Evolutionary conservation across 345 rosid genomes (phyloP), one percentile per base, ranked within the genome.

Genomic region (Schrenkiella parvula): DNA sequence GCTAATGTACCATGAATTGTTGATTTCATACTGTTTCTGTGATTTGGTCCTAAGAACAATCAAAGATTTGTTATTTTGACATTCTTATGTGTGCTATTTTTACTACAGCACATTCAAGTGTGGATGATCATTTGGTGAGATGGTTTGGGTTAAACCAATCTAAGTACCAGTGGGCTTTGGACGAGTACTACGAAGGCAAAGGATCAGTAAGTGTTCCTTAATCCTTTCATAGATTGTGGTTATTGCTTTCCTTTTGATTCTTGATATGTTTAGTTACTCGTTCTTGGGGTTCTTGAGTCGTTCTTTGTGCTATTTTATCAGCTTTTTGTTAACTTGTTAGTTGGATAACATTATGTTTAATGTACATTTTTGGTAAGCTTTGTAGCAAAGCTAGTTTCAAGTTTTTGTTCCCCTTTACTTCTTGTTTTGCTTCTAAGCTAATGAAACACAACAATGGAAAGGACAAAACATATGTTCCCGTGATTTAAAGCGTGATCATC

Each of bases 131-230:
- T 81, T 74, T 95, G 86, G 96, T 97, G 11, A 89, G 92, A n/a
- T 95, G 99, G 99, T 88, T 92, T 73, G 99, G 99, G 28, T 86
- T 93, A 77, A 84, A 93, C 80, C 98, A 89, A 72, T 93, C 98
- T 11, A 93, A 89, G 86, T 93, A 91, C 55, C 98, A 93, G 53
- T 93, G 98, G 98, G 98, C 97, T 25, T 64, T 93, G 81, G 97
- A 93, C 44, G 91, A 89, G 83, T 93, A 93, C 68, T 88, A 89
- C 53, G 87, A 89, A 77, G 80, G 58, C 88, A 93, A 93, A 80
- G 90, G 82, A 72, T 57, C 87, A 82, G 98, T 89, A 84, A 83
- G 87, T 43, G 42, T 65, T 53, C 34, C 22, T 68, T 39, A 43
- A n/a, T 41, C 8, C 3, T 37, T 70, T 71, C 58, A 10, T 64